Conservation (phyloP, 495 filamentous ascomycete genomes). For the Monascus purpureus region DNA sequence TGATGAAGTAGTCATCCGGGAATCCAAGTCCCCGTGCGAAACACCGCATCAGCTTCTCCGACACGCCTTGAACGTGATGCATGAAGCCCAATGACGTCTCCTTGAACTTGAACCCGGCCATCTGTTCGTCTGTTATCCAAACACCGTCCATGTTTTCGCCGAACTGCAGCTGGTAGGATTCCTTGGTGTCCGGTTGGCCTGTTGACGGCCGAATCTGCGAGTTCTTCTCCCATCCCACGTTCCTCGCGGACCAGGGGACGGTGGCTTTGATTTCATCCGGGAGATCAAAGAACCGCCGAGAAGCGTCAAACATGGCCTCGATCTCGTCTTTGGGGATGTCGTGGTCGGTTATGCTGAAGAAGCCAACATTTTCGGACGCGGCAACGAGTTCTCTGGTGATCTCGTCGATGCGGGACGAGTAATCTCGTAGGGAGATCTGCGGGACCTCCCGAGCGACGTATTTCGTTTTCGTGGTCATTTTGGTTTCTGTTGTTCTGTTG, state of each 20-base stretch:
- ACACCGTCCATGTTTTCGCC: conserved; percentile 33
- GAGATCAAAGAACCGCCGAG: conserved; percentile 42
- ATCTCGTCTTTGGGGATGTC: conserved; percentile 35
- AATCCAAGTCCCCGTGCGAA: conserved; percentile 47
- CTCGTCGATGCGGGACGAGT: conserved; percentile 34
- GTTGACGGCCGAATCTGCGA: conserved; percentile 49
- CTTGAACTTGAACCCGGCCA: conserved; percentile 41
- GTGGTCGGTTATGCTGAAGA: conserved; percentile 47
- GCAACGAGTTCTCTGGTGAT: conserved; percentile 40
- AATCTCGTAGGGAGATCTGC: conserved; percentile 43
- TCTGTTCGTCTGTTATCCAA: conserved; percentile 36
- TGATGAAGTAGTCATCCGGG: conserved; percentile 39
- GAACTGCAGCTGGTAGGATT: conserved; percentile 49
- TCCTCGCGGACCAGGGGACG: conserved; percentile 39
- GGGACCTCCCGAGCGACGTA: conserved; percentile 38
- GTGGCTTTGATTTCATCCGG: conserved; percentile 36
- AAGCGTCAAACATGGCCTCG: conserved; percentile 36
- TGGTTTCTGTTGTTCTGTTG: too few species aligned
- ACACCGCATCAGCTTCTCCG: conserved; percentile 42
- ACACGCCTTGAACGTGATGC: conserved; percentile 34
- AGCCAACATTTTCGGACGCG: conserved; percentile 48
- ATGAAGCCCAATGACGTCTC: conserved; percentile 35
- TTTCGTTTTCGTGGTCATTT: conserved; percentile 14
- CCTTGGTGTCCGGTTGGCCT: conserved; percentile 46
- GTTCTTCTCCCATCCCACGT: conserved; percentile 51